A percentile compares a stretch with the other conserved stretches of the same genome.
These are phyloP conservation scores for Rhytidiadelphus loreus DNA, from an alignment of 225 moss, liverwort and hornwort genomes.

Conservation along the genomic window DNA sequence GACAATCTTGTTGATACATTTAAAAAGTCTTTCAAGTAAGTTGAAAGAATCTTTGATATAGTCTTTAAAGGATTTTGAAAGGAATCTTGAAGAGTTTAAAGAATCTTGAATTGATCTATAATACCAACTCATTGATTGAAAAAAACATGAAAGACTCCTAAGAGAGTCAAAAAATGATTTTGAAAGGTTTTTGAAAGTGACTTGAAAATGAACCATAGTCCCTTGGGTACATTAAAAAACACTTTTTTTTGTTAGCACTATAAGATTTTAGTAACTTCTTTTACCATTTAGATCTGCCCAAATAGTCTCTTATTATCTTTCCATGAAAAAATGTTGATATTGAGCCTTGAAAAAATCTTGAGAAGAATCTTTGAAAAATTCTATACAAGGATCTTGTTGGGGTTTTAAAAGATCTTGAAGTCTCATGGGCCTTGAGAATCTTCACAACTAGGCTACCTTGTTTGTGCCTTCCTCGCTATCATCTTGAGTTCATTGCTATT, in stretches of 20 bases:
- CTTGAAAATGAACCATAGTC: background rate
- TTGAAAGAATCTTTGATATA: background rate
- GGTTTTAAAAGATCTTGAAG: background rate
- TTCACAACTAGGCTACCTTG: no score
- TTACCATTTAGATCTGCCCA: rapidly evolving
- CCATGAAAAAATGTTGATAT: background rate
- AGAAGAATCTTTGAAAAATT: background rate
- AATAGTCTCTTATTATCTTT: background rate
- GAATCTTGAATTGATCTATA: background rate
- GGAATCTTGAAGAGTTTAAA: background rate
- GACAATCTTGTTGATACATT: background rate
- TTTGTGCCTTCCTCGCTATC: background rate
- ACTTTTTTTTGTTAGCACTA: background rate
- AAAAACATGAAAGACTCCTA: background rate
- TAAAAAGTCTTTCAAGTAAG: background rate
- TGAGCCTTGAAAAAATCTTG: background rate
- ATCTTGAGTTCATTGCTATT: background rate
- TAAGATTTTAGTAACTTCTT: background rate
- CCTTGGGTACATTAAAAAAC: background rate
- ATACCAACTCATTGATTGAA: background rate
- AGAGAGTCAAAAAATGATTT: background rate
- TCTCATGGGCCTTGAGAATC: rapidly evolving
- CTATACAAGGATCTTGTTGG: no score
- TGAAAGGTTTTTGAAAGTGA: background rate
- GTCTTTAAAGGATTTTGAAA: no score